Evolutionary conservation across 305 asterid species (phyloP).

Genomic region (Fraxinus ornus): DNA sequence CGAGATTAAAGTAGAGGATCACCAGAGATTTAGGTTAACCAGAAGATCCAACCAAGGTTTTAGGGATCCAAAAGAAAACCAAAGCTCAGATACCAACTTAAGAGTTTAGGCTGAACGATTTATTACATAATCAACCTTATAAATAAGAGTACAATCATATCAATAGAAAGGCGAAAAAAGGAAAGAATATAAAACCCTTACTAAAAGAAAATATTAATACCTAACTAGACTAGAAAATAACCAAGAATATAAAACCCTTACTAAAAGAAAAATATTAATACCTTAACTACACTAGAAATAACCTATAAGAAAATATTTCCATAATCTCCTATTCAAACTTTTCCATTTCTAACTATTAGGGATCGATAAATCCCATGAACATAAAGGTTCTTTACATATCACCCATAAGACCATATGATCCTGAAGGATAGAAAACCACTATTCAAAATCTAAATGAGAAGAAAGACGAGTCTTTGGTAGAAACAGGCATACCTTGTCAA

Average conservation of each 20-base stretch:
- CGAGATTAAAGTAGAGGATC: neutral
- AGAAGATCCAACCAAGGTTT: neutral
- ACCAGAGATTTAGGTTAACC: neutral
- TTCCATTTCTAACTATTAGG: neutral
- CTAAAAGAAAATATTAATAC: neutral
- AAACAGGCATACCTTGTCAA: constrained; percentile 56
- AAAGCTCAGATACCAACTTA: neutral
- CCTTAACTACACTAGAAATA: neutral
- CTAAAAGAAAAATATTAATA: neutral
- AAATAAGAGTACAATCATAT: neutral
- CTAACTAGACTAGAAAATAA: neutral
- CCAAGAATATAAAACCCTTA: too few relatives aligned
- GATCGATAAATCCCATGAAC: neutral
- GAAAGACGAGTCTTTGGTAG: constrained; percentile 8
- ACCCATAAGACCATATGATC: neutral
- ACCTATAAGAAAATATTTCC: neutral
- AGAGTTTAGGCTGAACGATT: neutral
- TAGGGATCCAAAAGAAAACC: neutral
- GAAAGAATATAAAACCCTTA: neutral
- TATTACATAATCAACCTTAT: neutral
- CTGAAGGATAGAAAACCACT: neutral
- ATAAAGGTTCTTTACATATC: neutral
- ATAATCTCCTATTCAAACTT: neutral
- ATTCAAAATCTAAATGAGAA: constrained; percentile 2
- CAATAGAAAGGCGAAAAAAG: neutral